These are phyloP conservation scores for Quercus berberidifolia DNA, from an alignment of 306 rosid species.

Conservation along the genomic window DNA sequence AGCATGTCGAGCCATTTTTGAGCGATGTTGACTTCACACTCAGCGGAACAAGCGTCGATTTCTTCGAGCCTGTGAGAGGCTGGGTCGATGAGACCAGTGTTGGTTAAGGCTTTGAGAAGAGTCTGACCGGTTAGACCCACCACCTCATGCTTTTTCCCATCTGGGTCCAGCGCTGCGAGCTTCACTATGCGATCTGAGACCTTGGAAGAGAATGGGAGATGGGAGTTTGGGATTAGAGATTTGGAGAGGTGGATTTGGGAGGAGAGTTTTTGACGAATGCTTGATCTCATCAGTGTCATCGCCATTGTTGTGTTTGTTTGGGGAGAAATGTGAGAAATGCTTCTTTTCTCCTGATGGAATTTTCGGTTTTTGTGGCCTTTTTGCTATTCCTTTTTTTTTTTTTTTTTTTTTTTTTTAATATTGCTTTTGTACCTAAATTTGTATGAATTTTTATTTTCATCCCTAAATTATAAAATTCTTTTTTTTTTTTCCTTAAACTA, in stretches of 20 bases:
- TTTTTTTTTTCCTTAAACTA: too few species aligned
- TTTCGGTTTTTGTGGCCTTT: too few species aligned
- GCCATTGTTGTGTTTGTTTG: constrained; percentile 45
- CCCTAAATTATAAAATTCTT: too few species aligned
- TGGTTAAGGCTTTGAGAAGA: constrained; percentile 68
- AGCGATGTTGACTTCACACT: constrained; percentile 93
- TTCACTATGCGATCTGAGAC: constrained; percentile 82
- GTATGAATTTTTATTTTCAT: too few species aligned
- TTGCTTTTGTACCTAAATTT: too few species aligned
- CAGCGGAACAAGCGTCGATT: constrained; percentile 88
- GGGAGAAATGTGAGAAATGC: not conserved
- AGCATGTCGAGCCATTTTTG: constrained; percentile 90
- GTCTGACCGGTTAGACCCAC: constrained; percentile 85
- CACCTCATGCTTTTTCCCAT: constrained; percentile 65
- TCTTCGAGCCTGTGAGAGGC: constrained; percentile 88
- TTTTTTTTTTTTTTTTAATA: too few species aligned
- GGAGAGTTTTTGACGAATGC: constrained; percentile 46
- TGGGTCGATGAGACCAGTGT: constrained; percentile 75
- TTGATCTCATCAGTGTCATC: constrained; percentile 21
- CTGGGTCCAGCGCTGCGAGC: constrained; percentile 68
- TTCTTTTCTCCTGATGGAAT: too few species aligned
- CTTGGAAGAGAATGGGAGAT: constrained; percentile 36
- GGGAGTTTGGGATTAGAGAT: constrained; percentile 50
- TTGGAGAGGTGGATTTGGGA: constrained; percentile 56
- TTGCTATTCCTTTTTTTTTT: too few species aligned